phyloP scores from a whole-genome alignment of 208 protist species.

The Leptomonas pyrrhocoris region DNA sequence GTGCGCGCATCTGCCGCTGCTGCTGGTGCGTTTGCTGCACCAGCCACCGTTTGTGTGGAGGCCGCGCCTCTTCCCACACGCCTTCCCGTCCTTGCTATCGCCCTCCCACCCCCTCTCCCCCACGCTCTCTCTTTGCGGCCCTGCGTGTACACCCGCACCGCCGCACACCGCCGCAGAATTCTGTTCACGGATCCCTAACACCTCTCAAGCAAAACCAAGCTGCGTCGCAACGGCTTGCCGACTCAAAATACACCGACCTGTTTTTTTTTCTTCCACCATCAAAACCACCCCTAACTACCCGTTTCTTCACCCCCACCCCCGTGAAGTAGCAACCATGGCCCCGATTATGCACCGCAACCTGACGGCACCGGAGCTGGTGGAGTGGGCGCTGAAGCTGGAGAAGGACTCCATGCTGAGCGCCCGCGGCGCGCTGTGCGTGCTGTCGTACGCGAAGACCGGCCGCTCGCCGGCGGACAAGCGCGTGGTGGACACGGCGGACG shows the following conservation, averaged over 20 bases:
- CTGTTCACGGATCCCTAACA: not conserved
- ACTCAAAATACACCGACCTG: not conserved
- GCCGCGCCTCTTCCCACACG: too few relatives aligned
- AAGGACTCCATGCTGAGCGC: conserved; percentile 73
- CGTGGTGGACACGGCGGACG: conserved; percentile 82
- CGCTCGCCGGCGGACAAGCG: conserved; percentile 95
- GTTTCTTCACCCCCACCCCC: not conserved
- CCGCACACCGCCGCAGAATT: not conserved
- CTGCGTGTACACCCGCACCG: not conserved
- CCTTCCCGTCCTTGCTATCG: not conserved
- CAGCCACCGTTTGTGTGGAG: too few relatives aligned
- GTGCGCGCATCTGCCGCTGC: not conserved
- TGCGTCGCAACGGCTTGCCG: not conserved
- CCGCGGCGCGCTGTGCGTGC: conserved; percentile 85
- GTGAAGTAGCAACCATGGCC: conserved; percentile 13
- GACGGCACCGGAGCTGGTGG: conserved; percentile 43
- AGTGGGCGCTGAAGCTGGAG: conserved; percentile 74
- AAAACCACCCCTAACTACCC: not conserved
- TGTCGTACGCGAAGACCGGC: conserved; percentile 93
- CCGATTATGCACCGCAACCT: conserved; percentile 57
- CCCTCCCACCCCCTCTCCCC: not conserved
- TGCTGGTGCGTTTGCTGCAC: too few relatives aligned
- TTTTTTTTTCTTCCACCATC: not conserved
- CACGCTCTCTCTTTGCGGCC: not conserved
- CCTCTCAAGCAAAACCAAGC: not conserved